These are phyloP conservation scores for Pseudocercospora fijiensis DNA, from an alignment of 2,329 filamentous ascomycete genomes.

Conservation along the genomic window DNA sequence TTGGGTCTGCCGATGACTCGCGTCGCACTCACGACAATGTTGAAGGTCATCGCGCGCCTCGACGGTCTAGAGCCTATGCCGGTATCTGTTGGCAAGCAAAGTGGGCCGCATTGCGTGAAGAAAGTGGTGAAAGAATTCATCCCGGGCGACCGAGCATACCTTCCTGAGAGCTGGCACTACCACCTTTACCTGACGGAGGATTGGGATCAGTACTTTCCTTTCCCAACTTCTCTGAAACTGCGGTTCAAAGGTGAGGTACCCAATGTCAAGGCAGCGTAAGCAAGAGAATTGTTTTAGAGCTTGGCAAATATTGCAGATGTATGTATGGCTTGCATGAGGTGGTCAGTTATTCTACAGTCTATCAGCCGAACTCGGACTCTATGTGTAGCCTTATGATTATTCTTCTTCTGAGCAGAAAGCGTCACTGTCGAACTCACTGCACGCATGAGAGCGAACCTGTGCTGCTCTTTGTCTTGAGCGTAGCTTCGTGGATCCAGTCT, in stretches of 20 bases:
- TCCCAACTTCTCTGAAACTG: constrained; percentile 44
- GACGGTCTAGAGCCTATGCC: constrained; percentile 42
- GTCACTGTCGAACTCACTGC: neutral
- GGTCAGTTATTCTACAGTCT: neutral
- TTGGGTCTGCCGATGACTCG: constrained; percentile 46
- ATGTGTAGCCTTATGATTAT: neutral
- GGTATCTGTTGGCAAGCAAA: constrained; percentile 35
- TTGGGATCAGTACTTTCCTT: constrained; percentile 49
- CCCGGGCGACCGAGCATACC: constrained; percentile 34
- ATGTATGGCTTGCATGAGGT: neutral
- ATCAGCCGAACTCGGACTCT: neutral
- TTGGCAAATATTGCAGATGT: neutral
- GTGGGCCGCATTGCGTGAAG: constrained; percentile 44
- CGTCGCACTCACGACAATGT: constrained; percentile 47
- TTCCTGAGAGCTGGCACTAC: constrained; percentile 39
- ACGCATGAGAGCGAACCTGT: neutral
- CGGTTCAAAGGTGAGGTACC: constrained; percentile 33
- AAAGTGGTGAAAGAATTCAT: constrained; percentile 44
- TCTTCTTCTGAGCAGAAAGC: neutral
- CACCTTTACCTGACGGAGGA: constrained; percentile 51
- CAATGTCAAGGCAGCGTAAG: constrained; percentile 10
- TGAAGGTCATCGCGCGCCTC: constrained; percentile 46
- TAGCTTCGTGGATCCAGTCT: neutral
- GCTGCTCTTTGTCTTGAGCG: neutral
- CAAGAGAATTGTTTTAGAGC: neutral